A percentile compares a stretch with the other conserved stretches of the same genome.
These are phyloP conservation scores for Lichenothelia convexa DNA, from an alignment of 495 filamentous ascomycete genomes.

Conservation along the genomic window DNA sequence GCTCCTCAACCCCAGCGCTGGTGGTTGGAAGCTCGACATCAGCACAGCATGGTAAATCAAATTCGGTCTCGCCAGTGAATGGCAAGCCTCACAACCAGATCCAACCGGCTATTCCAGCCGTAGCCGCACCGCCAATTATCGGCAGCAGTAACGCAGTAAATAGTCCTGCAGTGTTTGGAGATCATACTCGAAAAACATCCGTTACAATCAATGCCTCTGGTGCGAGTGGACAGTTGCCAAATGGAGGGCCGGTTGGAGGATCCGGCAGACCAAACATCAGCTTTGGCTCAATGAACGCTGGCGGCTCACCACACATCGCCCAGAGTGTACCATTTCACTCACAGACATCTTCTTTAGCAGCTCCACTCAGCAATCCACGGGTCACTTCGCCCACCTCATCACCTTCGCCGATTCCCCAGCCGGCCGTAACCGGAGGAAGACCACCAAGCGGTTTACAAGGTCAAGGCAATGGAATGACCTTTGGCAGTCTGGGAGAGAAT, in stretches of 20 bases:
- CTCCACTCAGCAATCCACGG: slow-evolving; percentile 19
- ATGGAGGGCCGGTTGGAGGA: slow-evolving; percentile 45
- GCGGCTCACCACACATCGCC: slow-evolving; percentile 47
- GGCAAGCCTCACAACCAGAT: slow-evolving; percentile 59
- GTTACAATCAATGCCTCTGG: slow-evolving; percentile 73
- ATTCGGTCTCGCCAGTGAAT: slow-evolving; percentile 63
- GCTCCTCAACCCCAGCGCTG: slow-evolving; percentile 41
- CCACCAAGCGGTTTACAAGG: slow-evolving; percentile 53
- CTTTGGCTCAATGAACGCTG: slow-evolving; percentile 54
- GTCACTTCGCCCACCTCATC: slow-evolving; percentile 53
- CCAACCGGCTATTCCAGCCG: slow-evolving; percentile 44
- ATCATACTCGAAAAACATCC: slow-evolving; percentile 63
- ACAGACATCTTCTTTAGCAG: slow-evolving; percentile 36
- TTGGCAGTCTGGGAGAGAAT: slow-evolving; percentile 52
- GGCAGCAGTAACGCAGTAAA: slow-evolving; percentile 44
- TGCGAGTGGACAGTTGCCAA: slow-evolving; percentile 52
- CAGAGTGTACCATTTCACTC: slow-evolving; percentile 38
- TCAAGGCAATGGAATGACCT: slow-evolving; percentile 46
- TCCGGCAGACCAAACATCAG: slow-evolving; percentile 43
- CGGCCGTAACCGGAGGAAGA: slow-evolving; percentile 66
- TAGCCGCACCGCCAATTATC: slow-evolving; percentile 32
- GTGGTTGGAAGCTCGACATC: slow-evolving; percentile 49
- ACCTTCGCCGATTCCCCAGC: slow-evolving; percentile 77
- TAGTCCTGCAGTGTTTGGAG: slow-evolving; percentile 33
- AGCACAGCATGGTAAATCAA: slow-evolving; percentile 65